A percentile compares a stretch with the other conserved stretches of the same genome.
Evolutionary conservation across 495 filamentous ascomycete genomes (phyloP).

Genomic region (Thozetella sp.): DNA sequence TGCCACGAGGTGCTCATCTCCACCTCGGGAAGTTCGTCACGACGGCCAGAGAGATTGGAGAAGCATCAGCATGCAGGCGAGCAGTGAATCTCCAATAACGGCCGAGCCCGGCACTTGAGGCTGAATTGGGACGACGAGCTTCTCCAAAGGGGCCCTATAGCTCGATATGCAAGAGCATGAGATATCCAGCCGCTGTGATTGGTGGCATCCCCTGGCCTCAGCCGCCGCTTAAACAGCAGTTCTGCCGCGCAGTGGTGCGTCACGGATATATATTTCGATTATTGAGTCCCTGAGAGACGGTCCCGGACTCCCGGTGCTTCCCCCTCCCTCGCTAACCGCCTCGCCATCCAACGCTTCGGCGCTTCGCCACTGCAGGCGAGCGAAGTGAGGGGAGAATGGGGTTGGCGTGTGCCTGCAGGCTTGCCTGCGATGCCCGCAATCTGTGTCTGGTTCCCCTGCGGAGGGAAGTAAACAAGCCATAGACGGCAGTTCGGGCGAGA

Average conservation of each 20-base stretch:
- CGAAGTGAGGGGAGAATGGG: not conserved
- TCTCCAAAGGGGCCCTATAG: slow-evolving; percentile 1
- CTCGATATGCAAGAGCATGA: not conserved
- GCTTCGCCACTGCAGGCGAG: not conserved
- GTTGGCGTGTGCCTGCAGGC: slow-evolving; percentile 1
- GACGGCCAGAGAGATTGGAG: not conserved
- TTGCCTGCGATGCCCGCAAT: not conserved
- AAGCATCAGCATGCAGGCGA: not conserved
- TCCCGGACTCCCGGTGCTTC: not conserved
- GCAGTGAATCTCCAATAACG: not conserved
- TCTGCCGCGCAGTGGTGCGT: slow-evolving; percentile 1
- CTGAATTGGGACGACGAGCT: slow-evolving; percentile 3
- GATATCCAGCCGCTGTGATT: not conserved
- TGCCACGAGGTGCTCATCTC: not conserved
- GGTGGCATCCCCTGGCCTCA: not conserved
- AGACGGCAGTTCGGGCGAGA: not conserved
- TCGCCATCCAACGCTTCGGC: not conserved
- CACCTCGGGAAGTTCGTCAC: not conserved
- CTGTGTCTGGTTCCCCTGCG: not conserved
- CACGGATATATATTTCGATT: slow-evolving; percentile 11
- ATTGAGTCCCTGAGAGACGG: slow-evolving; percentile 4
- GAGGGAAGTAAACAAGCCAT: not conserved
- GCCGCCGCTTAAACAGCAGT: slow-evolving; percentile 5
- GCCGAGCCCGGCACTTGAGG: not conserved
- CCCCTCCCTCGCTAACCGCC: not conserved